phyloP scores from a whole-genome alignment of 2,329 filamentous ascomycete species.

The Colletotrichum cuscutae region DNA sequence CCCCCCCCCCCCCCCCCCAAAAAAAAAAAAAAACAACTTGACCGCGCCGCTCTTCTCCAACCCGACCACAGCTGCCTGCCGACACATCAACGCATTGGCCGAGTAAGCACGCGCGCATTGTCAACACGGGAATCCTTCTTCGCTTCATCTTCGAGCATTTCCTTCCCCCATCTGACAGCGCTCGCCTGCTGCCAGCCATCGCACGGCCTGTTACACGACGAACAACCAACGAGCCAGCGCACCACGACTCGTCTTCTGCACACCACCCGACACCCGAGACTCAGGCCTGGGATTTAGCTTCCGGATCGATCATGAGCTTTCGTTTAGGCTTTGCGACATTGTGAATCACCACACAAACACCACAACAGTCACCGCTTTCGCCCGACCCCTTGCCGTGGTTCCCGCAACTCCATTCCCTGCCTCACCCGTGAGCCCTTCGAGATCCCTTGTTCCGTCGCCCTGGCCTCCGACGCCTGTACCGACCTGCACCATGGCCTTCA shows the following conservation, averaged over 20 bases:
- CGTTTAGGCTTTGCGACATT: constrained; percentile 24
- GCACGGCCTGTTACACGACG: constrained; percentile 12
- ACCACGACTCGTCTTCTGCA: background rate
- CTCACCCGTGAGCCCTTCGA: background rate
- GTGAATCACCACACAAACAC: constrained; percentile 20
- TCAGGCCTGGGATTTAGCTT: background rate
- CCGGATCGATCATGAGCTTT: constrained; percentile 21
- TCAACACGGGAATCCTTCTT: constrained; percentile 5
- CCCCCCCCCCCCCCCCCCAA: too few relatives aligned
- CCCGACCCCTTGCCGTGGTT: background rate
- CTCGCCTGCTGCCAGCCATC: background rate
- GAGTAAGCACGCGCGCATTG: constrained; percentile 6
- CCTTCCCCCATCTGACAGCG: background rate
- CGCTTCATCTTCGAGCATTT: background rate
- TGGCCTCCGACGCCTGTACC: background rate
- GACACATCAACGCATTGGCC: background rate
- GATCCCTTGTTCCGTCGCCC: background rate
- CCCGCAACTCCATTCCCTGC: background rate
- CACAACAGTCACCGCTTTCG: background rate
- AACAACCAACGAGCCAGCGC: background rate
- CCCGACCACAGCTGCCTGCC: background rate
- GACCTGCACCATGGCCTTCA: constrained; percentile 42
- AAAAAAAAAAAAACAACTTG: background rate
- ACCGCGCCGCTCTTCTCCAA: constrained; percentile 13
- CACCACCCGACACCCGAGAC: constrained; percentile 17